Percentiles rank a stretch among this genome's conserved stretches.
Evolutionary conservation across 2,329 filamentous ascomycete species (phyloP).

Genomic region (Aspergillus sp.): DNA sequence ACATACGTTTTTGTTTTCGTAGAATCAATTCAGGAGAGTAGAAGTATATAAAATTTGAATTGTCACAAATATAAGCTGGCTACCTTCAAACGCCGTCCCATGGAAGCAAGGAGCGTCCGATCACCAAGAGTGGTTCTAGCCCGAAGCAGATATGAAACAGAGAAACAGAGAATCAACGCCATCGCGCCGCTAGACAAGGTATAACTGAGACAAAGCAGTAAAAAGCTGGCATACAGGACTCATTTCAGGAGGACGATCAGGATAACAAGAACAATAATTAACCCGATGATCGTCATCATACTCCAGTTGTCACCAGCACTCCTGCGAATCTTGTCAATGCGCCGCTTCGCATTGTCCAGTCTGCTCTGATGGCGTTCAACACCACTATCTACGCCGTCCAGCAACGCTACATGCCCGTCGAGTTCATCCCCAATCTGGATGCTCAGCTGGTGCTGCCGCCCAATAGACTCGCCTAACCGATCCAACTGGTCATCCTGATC

Average conservation of each 20-base stretch:
- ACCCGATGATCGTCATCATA: slow-evolving; percentile 74
- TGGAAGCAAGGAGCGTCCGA: slow-evolving; percentile 2
- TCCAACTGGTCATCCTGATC: slow-evolving; percentile 96
- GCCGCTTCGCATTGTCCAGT: slow-evolving; percentile 71
- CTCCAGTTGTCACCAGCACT: slow-evolving; percentile 84
- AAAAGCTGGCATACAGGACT: neutral
- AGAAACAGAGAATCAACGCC: slow-evolving; percentile 10
- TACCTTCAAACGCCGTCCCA: slow-evolving; percentile 7
- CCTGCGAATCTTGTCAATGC: slow-evolving; percentile 69
- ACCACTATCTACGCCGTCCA: slow-evolving; percentile 83
- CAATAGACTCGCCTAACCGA: slow-evolving; percentile 77
- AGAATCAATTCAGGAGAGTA: neutral
- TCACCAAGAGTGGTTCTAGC: slow-evolving; percentile 6
- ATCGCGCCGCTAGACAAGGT: slow-evolving; percentile 4
- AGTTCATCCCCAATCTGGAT: slow-evolving; percentile 97
- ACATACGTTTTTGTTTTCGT: neutral
- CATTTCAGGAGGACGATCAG: slow-evolving; percentile 80
- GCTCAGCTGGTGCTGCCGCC: slow-evolving; percentile 84
- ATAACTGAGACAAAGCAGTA: slow-evolving; percentile 2
- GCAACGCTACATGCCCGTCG: slow-evolving; percentile 81
- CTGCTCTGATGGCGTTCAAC: slow-evolving; percentile 78
- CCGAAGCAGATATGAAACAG: neutral
- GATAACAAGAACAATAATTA: slow-evolving; percentile 80
- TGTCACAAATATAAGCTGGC: slow-evolving; percentile 2
- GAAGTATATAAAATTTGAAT: slow-evolving; percentile 1